Evolutionary conservation across 805 yeast genomes (phyloP).

Genomic region (Hanseniaspora guilliermondii): DNA sequence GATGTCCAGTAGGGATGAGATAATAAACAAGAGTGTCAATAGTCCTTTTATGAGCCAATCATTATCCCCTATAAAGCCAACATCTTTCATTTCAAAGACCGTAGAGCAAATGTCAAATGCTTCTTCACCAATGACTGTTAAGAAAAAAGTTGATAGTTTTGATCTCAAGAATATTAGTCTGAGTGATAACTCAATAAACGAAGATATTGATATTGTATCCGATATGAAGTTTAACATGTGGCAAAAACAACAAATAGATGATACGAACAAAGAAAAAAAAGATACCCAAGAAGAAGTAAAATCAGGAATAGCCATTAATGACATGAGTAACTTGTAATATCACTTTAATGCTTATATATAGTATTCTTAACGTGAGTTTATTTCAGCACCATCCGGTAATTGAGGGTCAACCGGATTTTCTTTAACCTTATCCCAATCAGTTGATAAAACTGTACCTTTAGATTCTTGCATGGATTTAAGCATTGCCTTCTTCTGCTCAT

Average conservation of each 20-base stretch:
- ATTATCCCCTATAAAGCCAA: conserved; percentile 6
- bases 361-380: conserved; percentile 36
- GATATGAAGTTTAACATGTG: conserved; percentile 23
- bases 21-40: background rate
- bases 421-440: conserved; percentile 84
- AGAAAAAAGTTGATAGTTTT: background rate
- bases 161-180: background rate
- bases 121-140: background rate
- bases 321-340: conserved; percentile 2
- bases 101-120: background rate
- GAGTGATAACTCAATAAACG: conserved; percentile 2
- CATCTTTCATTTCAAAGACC: background rate
- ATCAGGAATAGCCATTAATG: conserved; percentile 1
- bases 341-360: background rate
- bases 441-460: conserved; percentile 83
- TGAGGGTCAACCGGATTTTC: conserved; percentile 48
- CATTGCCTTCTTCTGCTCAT: conserved; percentile 85
- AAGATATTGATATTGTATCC: conserved; percentile 19
- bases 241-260: conserved; percentile 22
- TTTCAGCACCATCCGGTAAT: conserved; percentile 67
- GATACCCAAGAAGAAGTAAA: conserved; percentile 5
- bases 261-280: background rate
- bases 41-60: background rate
- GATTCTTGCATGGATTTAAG: conserved; percentile 91
- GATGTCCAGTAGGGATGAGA: background rate